Percentiles rank a stretch among this genome's conserved stretches.
phyloP scores from a whole-genome alignment of 2,329 filamentous ascomycete genomes.

The Scytalidium lignicola region DNA sequence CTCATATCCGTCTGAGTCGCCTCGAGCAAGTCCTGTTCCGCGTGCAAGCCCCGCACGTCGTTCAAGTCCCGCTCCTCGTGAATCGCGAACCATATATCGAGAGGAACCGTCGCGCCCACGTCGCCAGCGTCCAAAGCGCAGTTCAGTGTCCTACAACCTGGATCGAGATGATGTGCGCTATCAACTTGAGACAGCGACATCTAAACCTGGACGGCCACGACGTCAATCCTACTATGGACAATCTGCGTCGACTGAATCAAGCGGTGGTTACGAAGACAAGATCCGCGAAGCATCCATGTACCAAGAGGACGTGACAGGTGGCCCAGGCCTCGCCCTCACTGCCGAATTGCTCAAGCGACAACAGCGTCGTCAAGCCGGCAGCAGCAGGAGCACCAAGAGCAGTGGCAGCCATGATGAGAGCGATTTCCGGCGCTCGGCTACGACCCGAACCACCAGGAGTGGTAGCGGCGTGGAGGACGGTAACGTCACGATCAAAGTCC shows the following conservation, averaged over 20 bases:
- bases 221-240: slow-evolving; percentile 23
- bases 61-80: background rate
- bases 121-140: slow-evolving; percentile 17
- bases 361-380: slow-evolving; percentile 41
- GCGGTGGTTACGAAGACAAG: slow-evolving; percentile 38
- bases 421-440: slow-evolving; percentile 56
- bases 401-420: slow-evolving; percentile 59
- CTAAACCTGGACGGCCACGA: slow-evolving; percentile 14
- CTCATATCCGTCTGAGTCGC: background rate
- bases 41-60: background rate
- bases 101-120: slow-evolving; percentile 13
- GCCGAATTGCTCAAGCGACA: slow-evolving; percentile 43
- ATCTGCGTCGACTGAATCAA: slow-evolving; percentile 9
- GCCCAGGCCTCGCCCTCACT: slow-evolving; percentile 44
- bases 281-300: slow-evolving; percentile 42
- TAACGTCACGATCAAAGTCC: slow-evolving; percentile 57
- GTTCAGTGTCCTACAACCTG: slow-evolving; percentile 25
- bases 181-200: slow-evolving; percentile 20
- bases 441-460: slow-evolving; percentile 50
- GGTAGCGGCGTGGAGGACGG: slow-evolving; percentile 37
- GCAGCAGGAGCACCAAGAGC: slow-evolving; percentile 52
- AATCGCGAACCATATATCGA: slow-evolving; percentile 8
- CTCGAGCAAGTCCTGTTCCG: background rate
- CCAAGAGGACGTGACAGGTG: slow-evolving; percentile 47
- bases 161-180: slow-evolving; percentile 9